Evolutionary conservation across 1,284 basidiomycete genomes (phyloP).

Genomic region (Cutaneotrichosporon sp.): DNA sequence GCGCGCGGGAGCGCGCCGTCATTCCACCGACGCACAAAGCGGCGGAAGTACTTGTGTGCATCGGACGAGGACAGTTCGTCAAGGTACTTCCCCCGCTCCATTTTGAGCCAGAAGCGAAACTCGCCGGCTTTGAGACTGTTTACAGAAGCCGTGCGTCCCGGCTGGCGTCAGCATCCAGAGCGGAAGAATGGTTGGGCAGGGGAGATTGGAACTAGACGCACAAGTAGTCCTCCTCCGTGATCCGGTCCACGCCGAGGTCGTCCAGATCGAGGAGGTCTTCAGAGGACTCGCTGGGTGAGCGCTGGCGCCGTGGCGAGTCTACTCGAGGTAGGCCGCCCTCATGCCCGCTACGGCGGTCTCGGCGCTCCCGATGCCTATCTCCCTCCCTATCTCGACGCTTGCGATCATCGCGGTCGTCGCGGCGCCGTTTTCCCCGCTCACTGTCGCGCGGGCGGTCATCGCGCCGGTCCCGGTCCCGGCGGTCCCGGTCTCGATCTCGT

Average conservation of each 20-base stretch:
- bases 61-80: constrained; percentile 39
- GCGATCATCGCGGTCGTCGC: constrained; percentile 1
- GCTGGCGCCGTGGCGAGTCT: constrained; percentile 5
- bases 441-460: neutral
- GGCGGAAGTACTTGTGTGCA: constrained; percentile 46
- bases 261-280: constrained; percentile 35
- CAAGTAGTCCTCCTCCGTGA: constrained; percentile 46
- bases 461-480: neutral
- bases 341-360: constrained; percentile 3
- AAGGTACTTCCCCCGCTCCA: constrained; percentile 41
- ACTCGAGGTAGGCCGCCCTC: constrained; percentile 3
- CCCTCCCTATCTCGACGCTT: constrained; percentile 7
- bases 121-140: constrained; percentile 30
- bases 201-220: constrained; percentile 22
- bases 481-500: neutral
- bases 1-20: constrained; percentile 35
- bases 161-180: constrained; percentile 7
- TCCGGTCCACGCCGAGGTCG: constrained; percentile 36
- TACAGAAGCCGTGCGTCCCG: neutral
- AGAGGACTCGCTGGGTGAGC: constrained; percentile 15
- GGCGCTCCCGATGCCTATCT: neutral
- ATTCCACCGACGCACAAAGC: constrained; percentile 48
- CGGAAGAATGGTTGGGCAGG: neutral
- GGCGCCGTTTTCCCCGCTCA: neutral
- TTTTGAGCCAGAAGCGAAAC: constrained; percentile 40